These are phyloP conservation scores for Quercus parvula DNA, from an alignment of 306 rosid genomes.

Conservation along the genomic window DNA sequence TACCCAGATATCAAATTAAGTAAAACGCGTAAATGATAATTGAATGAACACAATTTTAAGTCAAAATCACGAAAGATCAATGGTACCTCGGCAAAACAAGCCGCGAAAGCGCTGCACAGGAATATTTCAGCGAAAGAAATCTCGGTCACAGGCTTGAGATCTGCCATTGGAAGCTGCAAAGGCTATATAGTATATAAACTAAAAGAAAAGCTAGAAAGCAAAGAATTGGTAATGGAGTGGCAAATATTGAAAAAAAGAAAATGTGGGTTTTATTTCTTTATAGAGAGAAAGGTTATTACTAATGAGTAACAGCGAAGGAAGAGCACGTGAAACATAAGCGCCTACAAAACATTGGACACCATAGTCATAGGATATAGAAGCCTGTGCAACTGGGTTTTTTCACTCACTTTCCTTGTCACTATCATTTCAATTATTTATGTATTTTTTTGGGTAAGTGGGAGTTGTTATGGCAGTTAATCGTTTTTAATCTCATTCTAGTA, in stretches of 20 bases:
- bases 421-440: not conserved
- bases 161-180: slow-evolving; percentile 50
- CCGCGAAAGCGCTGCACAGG: slow-evolving; percentile 91
- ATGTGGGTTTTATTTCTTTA: not conserved
- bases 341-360: slow-evolving; percentile 14
- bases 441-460: not conserved
- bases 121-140: slow-evolving; percentile 68
- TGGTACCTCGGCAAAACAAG: slow-evolving; percentile 89
- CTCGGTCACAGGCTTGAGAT: slow-evolving; percentile 63
- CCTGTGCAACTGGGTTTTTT: not conserved
- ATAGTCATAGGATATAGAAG: not conserved
- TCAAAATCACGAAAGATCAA: not conserved
- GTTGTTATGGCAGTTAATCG: not conserved
- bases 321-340: slow-evolving; percentile 12
- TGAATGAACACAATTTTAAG: not conserved
- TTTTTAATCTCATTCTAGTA: not conserved
- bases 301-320: slow-evolving; percentile 27
- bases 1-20: not conserved
- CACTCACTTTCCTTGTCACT: not conserved
- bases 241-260: not conserved
- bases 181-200: no score
- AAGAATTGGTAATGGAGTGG: not conserved
- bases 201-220: slow-evolving; percentile 3
- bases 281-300: not conserved
- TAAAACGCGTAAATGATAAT: not conserved